Evolutionary conservation across 2,329 filamentous ascomycete genomes (phyloP).

Genomic region (Stylonectria norvegica): DNA sequence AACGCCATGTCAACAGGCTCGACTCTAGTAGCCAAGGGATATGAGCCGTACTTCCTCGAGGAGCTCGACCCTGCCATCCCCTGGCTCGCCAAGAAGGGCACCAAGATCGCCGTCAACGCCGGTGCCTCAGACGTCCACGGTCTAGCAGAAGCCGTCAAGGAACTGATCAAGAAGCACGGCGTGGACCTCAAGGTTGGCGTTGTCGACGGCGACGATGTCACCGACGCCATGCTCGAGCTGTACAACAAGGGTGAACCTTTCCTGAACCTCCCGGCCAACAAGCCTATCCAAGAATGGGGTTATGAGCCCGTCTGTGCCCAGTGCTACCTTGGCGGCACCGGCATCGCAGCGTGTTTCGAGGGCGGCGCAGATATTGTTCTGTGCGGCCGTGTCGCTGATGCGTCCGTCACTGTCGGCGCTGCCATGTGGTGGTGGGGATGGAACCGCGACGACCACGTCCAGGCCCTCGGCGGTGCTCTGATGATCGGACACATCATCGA

Average conservation of each 20-base stretch:
- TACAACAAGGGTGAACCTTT: constrained; percentile 25
- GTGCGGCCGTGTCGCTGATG: constrained; percentile 45
- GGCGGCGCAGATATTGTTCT: constrained; percentile 44
- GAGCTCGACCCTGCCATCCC: constrained; percentile 30
- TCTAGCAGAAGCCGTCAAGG: constrained; percentile 18
- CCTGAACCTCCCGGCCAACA: constrained; percentile 20
- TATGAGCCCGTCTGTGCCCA: constrained; percentile 25
- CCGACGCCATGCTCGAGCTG: constrained; percentile 23
- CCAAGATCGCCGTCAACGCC: constrained; percentile 37
- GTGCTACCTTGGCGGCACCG: constrained; percentile 48
- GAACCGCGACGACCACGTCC: constrained; percentile 39
- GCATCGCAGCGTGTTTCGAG: constrained; percentile 39
- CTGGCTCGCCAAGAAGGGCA: constrained; percentile 26
- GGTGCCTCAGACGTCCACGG: constrained; percentile 31
- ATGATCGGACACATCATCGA: constrained; percentile 52
- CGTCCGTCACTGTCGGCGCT: constrained; percentile 49
- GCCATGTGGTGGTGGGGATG: constrained; percentile 54
- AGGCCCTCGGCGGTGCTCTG: constrained; percentile 45
- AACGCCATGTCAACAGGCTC: constrained; percentile 26
- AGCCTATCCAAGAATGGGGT: constrained; percentile 26
- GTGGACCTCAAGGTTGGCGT: constrained; percentile 32
- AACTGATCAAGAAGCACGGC: constrained; percentile 29
- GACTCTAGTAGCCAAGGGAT: constrained; percentile 29
- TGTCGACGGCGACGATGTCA: constrained; percentile 35
- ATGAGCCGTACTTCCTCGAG: constrained; percentile 40